A percentile compares a stretch with the other conserved stretches of the same genome.
phyloP scores from a whole-genome alignment of 2,329 filamentous ascomycete genomes.

The Tolypocladium inflatum region DNA sequence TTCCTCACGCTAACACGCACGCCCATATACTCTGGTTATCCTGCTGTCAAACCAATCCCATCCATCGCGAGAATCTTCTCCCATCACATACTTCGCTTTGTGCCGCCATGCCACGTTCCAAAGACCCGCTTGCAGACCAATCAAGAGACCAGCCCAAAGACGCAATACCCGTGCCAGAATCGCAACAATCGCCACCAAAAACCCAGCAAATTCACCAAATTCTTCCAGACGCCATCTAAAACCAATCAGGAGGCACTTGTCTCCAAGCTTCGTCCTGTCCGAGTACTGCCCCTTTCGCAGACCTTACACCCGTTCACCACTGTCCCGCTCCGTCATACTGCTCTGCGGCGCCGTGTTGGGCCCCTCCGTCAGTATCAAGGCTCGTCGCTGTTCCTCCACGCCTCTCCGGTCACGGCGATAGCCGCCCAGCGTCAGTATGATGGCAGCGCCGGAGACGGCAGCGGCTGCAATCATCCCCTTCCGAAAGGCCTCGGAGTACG shows the following conservation, averaged over 20 bases:
- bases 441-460: slow-evolving; percentile 27
- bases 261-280: neutral
- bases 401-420: slow-evolving; percentile 19
- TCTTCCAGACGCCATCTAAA: neutral
- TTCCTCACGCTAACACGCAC: neutral
- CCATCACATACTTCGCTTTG: neutral
- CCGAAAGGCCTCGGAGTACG: slow-evolving; percentile 34
- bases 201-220: neutral
- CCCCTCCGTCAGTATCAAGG: slow-evolving; percentile 8
- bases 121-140: neutral
- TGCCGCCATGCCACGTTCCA: neutral
- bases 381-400: slow-evolving; percentile 11
- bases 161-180: neutral
- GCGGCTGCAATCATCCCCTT: slow-evolving; percentile 37
- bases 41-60: neutral
- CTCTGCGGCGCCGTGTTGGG: neutral
- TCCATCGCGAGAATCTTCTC: neutral
- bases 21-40: neutral
- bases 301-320: neutral
- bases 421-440: slow-evolving; percentile 29
- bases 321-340: neutral
- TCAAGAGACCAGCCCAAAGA: neutral
- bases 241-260: neutral
- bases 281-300: neutral
- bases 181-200: neutral